Evolutionary conservation across 2,329 filamentous ascomycete genomes (phyloP), one percentile per base, ranked within the genome.

Genomic region (Aureobasidium pullulans): DNA sequence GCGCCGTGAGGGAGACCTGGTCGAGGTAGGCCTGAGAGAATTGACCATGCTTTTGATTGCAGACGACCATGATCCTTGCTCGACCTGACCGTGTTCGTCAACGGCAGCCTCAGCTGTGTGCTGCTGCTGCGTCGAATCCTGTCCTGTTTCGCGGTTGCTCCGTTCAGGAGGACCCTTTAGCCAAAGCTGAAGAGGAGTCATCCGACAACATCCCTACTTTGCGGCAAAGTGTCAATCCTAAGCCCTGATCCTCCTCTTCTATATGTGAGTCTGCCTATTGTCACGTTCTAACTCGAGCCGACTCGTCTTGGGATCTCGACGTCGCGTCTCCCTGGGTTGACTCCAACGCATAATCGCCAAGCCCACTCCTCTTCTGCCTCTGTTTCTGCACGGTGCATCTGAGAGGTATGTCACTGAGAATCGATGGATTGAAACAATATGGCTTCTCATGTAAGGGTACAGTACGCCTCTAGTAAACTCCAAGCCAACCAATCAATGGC

Each of bases 1-100:
- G 43, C 54, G 54, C 23, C 54, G 54, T 6, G 42, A 39, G 43
- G 54, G 54, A 19, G 54, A 57, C 42, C 54, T 39, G 34, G 54
- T 57, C 19, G 54, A 57, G n/a, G 54, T 47, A 32, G 54, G 54
- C 34, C 54, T 37, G 32, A 57, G 34, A 39, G 54, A 57, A 48
- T 57, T 57, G 54, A 57, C 54, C 54, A 57, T 57, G 43, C 54
- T 57, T 57, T 57, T 57, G 54, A 57, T 57, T 34, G 54, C 34
- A 57, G 54, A 57, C 54, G 54, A 57, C 54, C 54, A 57, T 57
- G 54, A 57, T 57, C 48, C 54, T 57, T 57, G 37, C 34, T 57
- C 54, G n/a, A 57, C 54, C 34, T 2, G 31, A 31, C 36, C 31
- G 31, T 43, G 8, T 15, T 57, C 43, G 54, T 57, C 43, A 32